Conservation (phyloP, 2,329 filamentous ascomycete species). For the Microcera coccophila region DNA sequence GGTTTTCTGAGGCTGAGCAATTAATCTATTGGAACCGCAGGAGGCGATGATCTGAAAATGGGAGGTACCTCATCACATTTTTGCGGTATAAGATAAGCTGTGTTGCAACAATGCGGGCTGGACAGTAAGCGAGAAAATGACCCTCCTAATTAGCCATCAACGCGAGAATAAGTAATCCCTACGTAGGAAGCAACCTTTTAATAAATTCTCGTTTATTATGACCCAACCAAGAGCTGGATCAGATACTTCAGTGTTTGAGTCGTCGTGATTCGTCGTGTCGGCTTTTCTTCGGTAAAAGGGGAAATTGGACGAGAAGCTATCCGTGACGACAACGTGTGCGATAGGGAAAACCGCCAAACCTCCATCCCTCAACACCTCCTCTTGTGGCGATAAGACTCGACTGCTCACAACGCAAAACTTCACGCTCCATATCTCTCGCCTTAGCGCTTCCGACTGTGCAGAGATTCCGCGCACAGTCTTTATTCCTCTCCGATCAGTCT, state of each 20-base stretch:
- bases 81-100: too few relatives aligned
- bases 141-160: too few relatives aligned
- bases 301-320: constrained; percentile 7
- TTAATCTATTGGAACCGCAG: too few relatives aligned
- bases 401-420: constrained; percentile 8
- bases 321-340: constrained; percentile 16
- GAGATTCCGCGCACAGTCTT: constrained; percentile 47
- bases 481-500: constrained; percentile 32
- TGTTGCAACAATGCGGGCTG: too few relatives aligned
- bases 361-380: constrained; percentile 12
- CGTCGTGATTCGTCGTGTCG: constrained; percentile 10
- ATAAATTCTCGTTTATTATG: background rate
- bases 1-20: too few relatives aligned
- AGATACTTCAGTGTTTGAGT: background rate
- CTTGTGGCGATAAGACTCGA: constrained; percentile 14
- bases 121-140: too few relatives aligned
- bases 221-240: background rate
- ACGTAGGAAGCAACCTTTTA: too few relatives aligned
- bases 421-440: constrained; percentile 2
- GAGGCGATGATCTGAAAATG: too few relatives aligned
- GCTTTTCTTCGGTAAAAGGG: constrained; percentile 28
- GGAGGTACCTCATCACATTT: too few relatives aligned
- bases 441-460: constrained; percentile 47
- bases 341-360: constrained; percentile 23
- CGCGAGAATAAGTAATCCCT: too few relatives aligned